A percentile compares a stretch with the other conserved stretches of the same genome.
Evolutionary conservation across 345 rosid species (phyloP).

Genomic region (Melastoma malabathricum): DNA sequence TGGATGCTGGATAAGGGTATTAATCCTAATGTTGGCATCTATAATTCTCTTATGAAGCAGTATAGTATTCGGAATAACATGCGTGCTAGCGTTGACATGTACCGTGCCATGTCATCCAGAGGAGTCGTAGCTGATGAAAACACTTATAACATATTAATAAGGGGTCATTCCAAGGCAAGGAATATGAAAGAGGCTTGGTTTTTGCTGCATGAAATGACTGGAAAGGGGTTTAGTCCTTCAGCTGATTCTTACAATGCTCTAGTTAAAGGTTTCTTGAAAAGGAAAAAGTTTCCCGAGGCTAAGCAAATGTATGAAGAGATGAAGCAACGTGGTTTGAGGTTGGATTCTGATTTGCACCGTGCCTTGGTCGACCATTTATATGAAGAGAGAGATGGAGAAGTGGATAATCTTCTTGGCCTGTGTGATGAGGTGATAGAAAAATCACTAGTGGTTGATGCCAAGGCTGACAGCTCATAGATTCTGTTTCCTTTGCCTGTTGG

Average conservation of each 20-base stretch:
- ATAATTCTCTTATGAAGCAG: constrained; percentile 76
- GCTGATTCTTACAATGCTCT: constrained; percentile 51
- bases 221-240: constrained; percentile 48
- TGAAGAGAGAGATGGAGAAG: constrained; percentile 35
- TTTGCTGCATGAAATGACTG: constrained; percentile 50
- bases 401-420: constrained; percentile 47
- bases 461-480: neutral
- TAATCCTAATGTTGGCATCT: constrained; percentile 62
- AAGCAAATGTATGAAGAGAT: constrained; percentile 58
- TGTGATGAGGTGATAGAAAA: constrained; percentile 74
- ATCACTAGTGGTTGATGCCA: constrained; percentile 27
- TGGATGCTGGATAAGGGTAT: constrained; percentile 86
- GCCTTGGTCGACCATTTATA: constrained; percentile 46
- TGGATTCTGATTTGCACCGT: constrained; percentile 43
- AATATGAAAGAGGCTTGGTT: constrained; percentile 97
- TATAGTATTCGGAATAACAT: constrained; percentile 44
- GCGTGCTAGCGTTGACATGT: constrained; percentile 35
- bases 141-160: constrained; percentile 67
- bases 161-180: constrained; percentile 93
- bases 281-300: constrained; percentile 62
- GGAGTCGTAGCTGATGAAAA: constrained; percentile 61
- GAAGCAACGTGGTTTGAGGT: constrained; percentile 49
- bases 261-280: constrained; percentile 61
- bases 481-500: too few relatives aligned
- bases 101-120: constrained; percentile 39